These are phyloP conservation scores for Camelina neglecta DNA, from an alignment of 345 rosid species.

Conservation along the genomic window DNA sequence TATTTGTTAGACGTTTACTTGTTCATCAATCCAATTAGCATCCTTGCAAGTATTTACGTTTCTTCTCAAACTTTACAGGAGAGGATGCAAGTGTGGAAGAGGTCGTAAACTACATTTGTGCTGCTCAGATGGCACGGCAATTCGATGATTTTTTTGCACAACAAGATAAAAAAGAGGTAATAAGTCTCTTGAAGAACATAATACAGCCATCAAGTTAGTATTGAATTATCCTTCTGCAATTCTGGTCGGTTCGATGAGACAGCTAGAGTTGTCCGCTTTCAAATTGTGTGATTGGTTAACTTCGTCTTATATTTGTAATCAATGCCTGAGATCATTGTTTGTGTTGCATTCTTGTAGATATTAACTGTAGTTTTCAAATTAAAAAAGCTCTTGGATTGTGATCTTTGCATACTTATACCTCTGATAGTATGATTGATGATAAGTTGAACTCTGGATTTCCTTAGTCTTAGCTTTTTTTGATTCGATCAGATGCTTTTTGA, in stretches of 20 bases:
- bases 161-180: constrained; percentile 26
- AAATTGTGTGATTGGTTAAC: too few species aligned
- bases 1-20: background rate
- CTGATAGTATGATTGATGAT: background rate
- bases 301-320: background rate
- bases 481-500: background rate
- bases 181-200: background rate
- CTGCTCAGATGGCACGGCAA: constrained; percentile 38
- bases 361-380: background rate
- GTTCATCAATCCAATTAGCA: background rate
- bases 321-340: background rate
- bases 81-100: constrained; percentile 33
- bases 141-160: constrained; percentile 8
- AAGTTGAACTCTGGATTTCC: background rate
- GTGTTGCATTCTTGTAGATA: background rate
- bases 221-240: background rate
- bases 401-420: background rate
- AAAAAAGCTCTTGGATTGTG: background rate
- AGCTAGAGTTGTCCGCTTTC: too few species aligned
- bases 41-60: background rate
- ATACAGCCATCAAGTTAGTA: too few species aligned
- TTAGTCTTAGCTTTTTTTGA: background rate
- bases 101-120: constrained; percentile 41
- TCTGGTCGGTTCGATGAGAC: too few species aligned
- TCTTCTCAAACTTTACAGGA: constrained; percentile 12